phyloP scores from a whole-genome alignment of 2,329 filamentous ascomycete species.

The Graphilbum sp. region DNA sequence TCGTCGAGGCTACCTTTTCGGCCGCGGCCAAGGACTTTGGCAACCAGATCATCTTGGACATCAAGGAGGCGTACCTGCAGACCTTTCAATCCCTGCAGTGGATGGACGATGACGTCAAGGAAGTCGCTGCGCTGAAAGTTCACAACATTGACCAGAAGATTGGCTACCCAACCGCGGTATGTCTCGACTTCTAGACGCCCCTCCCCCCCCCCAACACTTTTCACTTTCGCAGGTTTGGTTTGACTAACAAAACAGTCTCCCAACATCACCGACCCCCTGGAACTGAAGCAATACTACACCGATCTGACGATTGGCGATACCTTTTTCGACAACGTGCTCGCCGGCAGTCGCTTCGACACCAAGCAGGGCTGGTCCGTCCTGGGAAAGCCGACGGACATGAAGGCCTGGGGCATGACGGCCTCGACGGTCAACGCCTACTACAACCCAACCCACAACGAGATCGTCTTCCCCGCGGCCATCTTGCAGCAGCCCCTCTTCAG shows the following conservation, averaged over 20 bases:
- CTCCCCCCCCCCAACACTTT: too few species aligned
- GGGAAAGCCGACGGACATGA: slow-evolving; percentile 41
- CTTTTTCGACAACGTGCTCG: slow-evolving; percentile 42
- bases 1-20: slow-evolving; percentile 51
- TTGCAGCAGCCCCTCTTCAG: slow-evolving; percentile 55
- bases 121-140: slow-evolving; percentile 46
- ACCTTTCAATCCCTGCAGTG: slow-evolving; percentile 42
- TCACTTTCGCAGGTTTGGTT: too few species aligned
- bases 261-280: slow-evolving; percentile 40
- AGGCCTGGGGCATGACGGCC: slow-evolving; percentile 43
- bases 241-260: slow-evolving; percentile 19
- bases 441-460: slow-evolving; percentile 47
- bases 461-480: slow-evolving; percentile 53
- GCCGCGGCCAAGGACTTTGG: slow-evolving; percentile 49
- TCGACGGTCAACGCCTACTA: slow-evolving; percentile 53
- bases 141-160: slow-evolving; percentile 53
- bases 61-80: slow-evolving; percentile 48
- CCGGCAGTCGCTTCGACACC: slow-evolving; percentile 30
- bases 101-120: slow-evolving; percentile 46
- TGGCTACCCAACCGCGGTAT: slow-evolving; percentile 40
- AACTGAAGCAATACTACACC: slow-evolving; percentile 39
- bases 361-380: slow-evolving; percentile 37
- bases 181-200: too few species aligned
- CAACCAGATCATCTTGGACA: slow-evolving; percentile 53
- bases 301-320: slow-evolving; percentile 30